Evolutionary conservation across 2,329 filamentous ascomycete genomes (phyloP).

Genomic region (Alternaria sp.): DNA sequence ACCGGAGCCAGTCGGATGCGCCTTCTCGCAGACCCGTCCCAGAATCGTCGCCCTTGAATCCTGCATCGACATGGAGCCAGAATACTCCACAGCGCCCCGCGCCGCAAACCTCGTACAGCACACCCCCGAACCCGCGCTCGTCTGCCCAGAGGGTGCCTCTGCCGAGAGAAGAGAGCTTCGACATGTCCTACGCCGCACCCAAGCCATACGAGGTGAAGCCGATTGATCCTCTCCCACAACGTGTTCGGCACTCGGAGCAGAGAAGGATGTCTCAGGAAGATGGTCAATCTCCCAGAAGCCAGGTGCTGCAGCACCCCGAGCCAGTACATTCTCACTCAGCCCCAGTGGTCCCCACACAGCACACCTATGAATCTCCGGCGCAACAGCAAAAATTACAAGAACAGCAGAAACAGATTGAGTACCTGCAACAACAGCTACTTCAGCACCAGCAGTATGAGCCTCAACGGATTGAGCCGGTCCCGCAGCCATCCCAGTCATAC

Average conservation of each 20-base stretch:
- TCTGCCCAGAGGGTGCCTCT: conserved; percentile 34
- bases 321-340: conserved; percentile 58
- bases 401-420: conserved; percentile 25
- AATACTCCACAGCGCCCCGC: conserved; percentile 41
- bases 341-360: conserved; percentile 52
- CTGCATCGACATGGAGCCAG: conserved; percentile 30
- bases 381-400: conserved; percentile 22
- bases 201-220: conserved; percentile 50
- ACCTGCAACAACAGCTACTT: conserved; percentile 22
- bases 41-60: conserved; percentile 36
- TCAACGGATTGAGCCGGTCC: conserved; percentile 20
- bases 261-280: conserved; percentile 41
- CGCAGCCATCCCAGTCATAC: conserved; percentile 25
- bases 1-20: conserved; percentile 35
- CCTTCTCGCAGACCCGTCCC: conserved; percentile 43
- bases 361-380: conserved; percentile 32
- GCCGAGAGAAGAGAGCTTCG: conserved; percentile 38
- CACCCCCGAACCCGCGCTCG: conserved; percentile 36
- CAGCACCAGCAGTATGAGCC: conserved; percentile 32
- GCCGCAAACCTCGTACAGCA: conserved; percentile 34
- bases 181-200: conserved; percentile 50
- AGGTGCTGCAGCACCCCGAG: conserved; percentile 39
- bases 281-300: conserved; percentile 33
- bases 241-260: conserved; percentile 32
- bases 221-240: conserved; percentile 39